Evolutionary conservation across 306 rosid species (phyloP).

Genomic region (Trifolium repens): DNA sequence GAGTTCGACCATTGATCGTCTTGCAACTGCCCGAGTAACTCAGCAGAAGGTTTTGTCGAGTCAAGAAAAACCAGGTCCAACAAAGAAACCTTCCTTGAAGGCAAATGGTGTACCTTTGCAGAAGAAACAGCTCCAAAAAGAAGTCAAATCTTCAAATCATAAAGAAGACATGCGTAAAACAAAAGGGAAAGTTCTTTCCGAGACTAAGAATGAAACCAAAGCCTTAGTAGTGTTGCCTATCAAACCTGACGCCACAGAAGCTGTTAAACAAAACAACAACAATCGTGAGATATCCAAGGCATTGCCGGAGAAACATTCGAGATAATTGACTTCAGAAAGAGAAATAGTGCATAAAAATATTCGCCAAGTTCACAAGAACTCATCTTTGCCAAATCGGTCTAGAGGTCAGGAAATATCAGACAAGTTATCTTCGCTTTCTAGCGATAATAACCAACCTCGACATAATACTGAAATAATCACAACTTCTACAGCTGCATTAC

Average conservation of each 20-base stretch:
- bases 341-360: conserved; percentile 40
- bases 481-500: conserved; percentile 49
- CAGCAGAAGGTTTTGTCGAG: conserved; percentile 53
- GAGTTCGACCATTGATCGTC: conserved; percentile 86
- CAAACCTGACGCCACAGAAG: conserved; percentile 37
- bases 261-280: conserved; percentile 46
- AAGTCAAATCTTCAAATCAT: conserved; percentile 56
- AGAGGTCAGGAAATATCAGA: conserved; percentile 40
- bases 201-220: conserved; percentile 45
- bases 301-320: conserved; percentile 47
- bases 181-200: conserved; percentile 47
- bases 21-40: conserved; percentile 63
- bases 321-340: conserved; percentile 37
- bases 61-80: conserved; percentile 51
- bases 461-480: conserved; percentile 45
- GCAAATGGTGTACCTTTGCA: conserved; percentile 52
- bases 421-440: conserved; percentile 51
- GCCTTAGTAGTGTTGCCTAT: conserved; percentile 46
- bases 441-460: conserved; percentile 56
- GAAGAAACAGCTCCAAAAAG: conserved; percentile 65
- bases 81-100: conserved; percentile 61
- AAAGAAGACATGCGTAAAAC: conserved; percentile 47
- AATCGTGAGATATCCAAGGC: background rate
- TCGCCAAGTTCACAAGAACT: conserved; percentile 26
- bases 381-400: conserved; percentile 40